Base-by-base conservation (phyloP, 495 filamentous ascomycete species). In the Chaetomium fimeti region DNA sequence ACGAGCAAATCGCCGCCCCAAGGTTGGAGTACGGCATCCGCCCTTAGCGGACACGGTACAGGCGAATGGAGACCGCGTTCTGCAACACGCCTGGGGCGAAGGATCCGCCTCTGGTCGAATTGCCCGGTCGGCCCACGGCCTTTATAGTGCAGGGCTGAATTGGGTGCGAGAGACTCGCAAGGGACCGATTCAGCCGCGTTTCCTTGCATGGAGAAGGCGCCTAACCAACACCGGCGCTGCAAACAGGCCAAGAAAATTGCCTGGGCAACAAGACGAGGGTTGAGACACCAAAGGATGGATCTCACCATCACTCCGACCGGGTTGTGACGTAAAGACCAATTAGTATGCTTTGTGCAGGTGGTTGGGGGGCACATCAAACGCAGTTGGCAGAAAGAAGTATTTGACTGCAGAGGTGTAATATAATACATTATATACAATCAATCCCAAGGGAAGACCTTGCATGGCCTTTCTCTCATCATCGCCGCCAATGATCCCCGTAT, bases 391-490 rank as follows among this genome's bases (percentile, higher is more conserved):
- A 25, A 22, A 5, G 12, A 15, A 3, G 13, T 2, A 12, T 0
- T 13, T 16, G 1, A 18, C 11, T 12, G 52, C 3, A 36, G 7
- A 3, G 3, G 18, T 29, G 18, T 38, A 13, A 56, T 56, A 56
- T 54, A 32, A n/a, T 36, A 56, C 32, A 40, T 38, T 15, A 24
- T 56, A 24, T 56, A 36, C 53, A 56, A 40, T 56, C 18, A 56
- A 22, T 22, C n/a, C 52, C 29, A 0, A 1, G 16, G 51, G 18
- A 40, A 2, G 9, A 15, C 40, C n/a, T 8, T 15, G 16, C 22
- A 11, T 43, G 38, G 18, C 11, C 2, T 22, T 43, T 43, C 15
- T 18, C 16, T 43, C 40, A 43, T 13, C 38, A 15, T 12, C 11
- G 32, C 32, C 32, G 8, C 29, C 29, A 9, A 9, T 36, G 32